A percentile compares a stretch with the other conserved stretches of the same genome.
Conservation (phyloP, 2,329 filamentous ascomycete species). For the Colletotrichum sp. region DNA sequence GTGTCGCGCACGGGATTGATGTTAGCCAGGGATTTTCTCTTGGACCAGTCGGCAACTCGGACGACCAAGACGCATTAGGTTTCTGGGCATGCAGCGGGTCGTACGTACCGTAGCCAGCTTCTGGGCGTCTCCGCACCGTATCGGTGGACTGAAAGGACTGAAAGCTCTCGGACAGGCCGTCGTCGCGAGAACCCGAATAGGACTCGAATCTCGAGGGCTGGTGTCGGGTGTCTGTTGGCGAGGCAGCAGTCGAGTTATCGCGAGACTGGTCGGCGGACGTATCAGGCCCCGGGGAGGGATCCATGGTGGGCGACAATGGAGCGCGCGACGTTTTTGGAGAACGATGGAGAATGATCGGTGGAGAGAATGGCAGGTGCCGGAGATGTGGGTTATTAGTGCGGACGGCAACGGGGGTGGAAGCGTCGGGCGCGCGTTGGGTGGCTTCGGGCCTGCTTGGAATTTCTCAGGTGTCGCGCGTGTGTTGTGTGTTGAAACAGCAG, state of each 20-base stretch:
- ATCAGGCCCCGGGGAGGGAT: constrained; percentile 39
- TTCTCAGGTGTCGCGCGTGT: not conserved
- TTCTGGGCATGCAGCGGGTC: constrained; percentile 19
- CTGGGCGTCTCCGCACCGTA: constrained; percentile 63
- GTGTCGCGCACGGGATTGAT: not conserved
- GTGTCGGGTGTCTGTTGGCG: constrained; percentile 55
- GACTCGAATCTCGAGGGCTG: constrained; percentile 42
- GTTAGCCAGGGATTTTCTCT: constrained; percentile 14
- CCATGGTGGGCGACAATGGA: constrained; percentile 41
- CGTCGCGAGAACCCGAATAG: constrained; percentile 40
- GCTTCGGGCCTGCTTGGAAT: constrained; percentile 7
- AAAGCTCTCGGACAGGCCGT: constrained; percentile 57
- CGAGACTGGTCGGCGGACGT: constrained; percentile 40
- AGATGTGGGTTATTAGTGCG: constrained; percentile 18
- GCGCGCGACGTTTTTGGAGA: not conserved
- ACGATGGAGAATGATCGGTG: constrained; percentile 8
- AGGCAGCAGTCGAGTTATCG: constrained; percentile 43
- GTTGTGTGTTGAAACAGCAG: not conserved
- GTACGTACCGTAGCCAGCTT: constrained; percentile 61
- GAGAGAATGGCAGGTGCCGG: constrained; percentile 9
- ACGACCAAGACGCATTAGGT: constrained; percentile 10
- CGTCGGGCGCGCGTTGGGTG: not conserved
- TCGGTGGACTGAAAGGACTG: constrained; percentile 66
- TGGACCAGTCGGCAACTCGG: constrained; percentile 14
- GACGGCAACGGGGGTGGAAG: not conserved